Percentiles rank a stretch among this genome's conserved stretches.
phyloP scores from a whole-genome alignment of 805 yeast genomes.

The Pichia ethanolica region DNA sequence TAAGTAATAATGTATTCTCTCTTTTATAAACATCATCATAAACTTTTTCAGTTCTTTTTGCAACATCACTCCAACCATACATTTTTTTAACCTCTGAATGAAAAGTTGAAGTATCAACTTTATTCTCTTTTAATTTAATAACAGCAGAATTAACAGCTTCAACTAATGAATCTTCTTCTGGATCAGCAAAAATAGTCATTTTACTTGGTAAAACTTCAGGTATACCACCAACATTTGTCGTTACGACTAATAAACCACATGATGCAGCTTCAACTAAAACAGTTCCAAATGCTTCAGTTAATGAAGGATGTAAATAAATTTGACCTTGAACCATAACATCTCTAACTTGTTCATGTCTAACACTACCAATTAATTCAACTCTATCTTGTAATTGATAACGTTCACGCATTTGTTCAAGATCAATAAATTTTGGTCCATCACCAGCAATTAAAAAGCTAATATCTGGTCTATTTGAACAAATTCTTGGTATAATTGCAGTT shows the following conservation, averaged over 20 bases:
- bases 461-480: constrained; percentile 55
- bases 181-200: constrained; percentile 88
- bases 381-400: constrained; percentile 76
- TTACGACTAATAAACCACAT: constrained; percentile 87
- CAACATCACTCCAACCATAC: constrained; percentile 92
- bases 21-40: constrained; percentile 40
- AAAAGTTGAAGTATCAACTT: constrained; percentile 65
- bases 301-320: constrained; percentile 85
- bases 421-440: constrained; percentile 92
- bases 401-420: constrained; percentile 93
- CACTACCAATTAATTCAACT: constrained; percentile 78
- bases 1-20: constrained; percentile 35
- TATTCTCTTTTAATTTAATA: constrained; percentile 42
- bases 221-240: constrained; percentile 95
- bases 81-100: constrained; percentile 70
- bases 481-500: constrained; percentile 75
- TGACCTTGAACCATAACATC: constrained; percentile 92
- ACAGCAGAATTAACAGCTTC: constrained; percentile 70
- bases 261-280: constrained; percentile 96
- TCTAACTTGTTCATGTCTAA: constrained; percentile 87
- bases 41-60: constrained; percentile 75
- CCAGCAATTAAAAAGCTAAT: constrained; percentile 89
- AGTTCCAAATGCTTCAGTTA: constrained; percentile 97
- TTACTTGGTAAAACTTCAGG: constrained; percentile 91
- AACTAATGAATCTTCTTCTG: constrained; percentile 78